These are phyloP conservation scores for Penicillium macrosclerotiorum DNA, from an alignment of 495 filamentous ascomycete species.

Conservation along the genomic window DNA sequence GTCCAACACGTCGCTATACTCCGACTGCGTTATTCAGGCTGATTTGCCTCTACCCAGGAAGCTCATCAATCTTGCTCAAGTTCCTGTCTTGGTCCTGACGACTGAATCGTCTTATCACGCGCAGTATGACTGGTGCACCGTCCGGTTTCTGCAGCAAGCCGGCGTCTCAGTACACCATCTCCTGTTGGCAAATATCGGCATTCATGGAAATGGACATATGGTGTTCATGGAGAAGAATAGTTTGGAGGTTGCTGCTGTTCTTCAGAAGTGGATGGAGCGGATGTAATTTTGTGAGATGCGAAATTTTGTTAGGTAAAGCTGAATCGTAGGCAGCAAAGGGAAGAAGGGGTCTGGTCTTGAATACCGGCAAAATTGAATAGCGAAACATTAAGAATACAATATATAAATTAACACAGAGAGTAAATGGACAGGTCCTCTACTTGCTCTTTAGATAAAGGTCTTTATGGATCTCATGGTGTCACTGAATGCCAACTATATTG, in stretches of 20 bases:
- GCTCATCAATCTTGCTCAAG: constrained; percentile 45
- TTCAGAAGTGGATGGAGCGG: constrained; percentile 41
- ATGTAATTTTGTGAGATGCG: background rate
- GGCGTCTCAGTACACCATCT: constrained; percentile 47
- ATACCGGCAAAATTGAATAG: no score
- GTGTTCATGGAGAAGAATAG: constrained; percentile 62
- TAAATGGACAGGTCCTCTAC: no score
- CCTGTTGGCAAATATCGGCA: constrained; percentile 43
- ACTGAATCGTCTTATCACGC: constrained; percentile 54
- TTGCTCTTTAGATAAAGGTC: no score
- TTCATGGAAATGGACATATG: constrained; percentile 59
- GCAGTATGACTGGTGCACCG: constrained; percentile 56
- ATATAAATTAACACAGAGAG: no score
- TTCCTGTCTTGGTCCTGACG: constrained; percentile 50
- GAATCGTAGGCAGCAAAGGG: no score
- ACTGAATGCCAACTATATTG: no score
- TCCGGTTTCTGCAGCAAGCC: constrained; percentile 53
- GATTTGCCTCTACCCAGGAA: constrained; percentile 40
- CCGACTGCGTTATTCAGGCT: constrained; percentile 44
- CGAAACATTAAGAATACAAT: no score
- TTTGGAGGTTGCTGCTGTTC: constrained; percentile 39
- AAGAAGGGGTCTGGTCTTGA: no score
- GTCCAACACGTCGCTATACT: constrained; percentile 16
- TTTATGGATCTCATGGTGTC: no score
- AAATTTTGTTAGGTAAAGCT: background rate